Evolutionary conservation across 441 rosid species (phyloP), one percentile per base, ranked within the genome.

Genomic region (Gossypium schwendimanii): DNA sequence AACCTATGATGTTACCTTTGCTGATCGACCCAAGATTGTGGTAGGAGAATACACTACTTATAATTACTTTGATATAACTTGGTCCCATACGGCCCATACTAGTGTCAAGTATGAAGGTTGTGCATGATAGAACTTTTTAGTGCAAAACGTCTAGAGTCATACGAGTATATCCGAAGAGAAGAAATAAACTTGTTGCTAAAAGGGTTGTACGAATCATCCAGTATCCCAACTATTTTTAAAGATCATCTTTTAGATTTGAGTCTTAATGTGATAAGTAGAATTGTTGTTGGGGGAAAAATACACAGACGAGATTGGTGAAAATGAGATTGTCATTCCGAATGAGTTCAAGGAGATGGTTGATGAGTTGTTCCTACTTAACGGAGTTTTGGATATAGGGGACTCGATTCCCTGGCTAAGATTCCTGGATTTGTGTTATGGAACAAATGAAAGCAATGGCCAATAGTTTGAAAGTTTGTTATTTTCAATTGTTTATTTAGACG

Each of bases 311-410:
- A 21, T 65, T 0, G 49, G 62, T 3, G 74, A 57, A 21, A 69
- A 73, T 17, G 74, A 80, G 67, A 79, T 85, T 3, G 84, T 85
- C 49, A 71, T 79, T 0, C 84, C 88, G 0, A 74, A 77, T 26
- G 93, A 89, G 80, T 85, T 89, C 63, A 85, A 82, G 79, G 85
- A 83, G 72, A 89, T 85, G 91, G 53, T 87, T 0, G 89, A 89
- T 12, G 93, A 89, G 81, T 17, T 87, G 80, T 84, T 89, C 68
- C 45, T 84, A 75, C 83, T 87, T 1, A 87, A 85, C 45, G 90
- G 93, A 47, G 84, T 83, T 9, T 28, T 89, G 72, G 87, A 82
- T n/a, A 75, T 84, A 21, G 85, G 87, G 2, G 85, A 82, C 54
- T 82, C 81, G 12, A 84, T 84, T 44, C 87, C 87, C 0, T 78